Conservation (phyloP, 1,139 yeast genomes). For the Scheffersomyces lignicola region DNA sequence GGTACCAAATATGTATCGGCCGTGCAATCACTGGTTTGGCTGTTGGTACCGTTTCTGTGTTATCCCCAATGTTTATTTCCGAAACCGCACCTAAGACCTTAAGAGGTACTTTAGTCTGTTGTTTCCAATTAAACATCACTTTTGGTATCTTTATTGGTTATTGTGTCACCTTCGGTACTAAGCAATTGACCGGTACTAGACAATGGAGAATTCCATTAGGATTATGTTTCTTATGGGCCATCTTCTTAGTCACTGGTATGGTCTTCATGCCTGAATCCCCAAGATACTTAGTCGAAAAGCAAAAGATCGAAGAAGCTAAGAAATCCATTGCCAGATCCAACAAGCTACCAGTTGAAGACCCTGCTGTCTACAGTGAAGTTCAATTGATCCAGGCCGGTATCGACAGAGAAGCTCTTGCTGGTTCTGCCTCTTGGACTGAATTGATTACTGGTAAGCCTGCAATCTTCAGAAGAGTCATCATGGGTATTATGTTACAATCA, state of each 20-base stretch:
- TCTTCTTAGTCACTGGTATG: constrained; percentile 55
- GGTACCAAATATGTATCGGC: constrained; percentile 60
- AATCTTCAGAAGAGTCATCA: constrained; percentile 58
- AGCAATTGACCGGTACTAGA: constrained; percentile 51
- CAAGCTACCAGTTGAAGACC: constrained; percentile 56
- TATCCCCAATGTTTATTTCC: constrained; percentile 67
- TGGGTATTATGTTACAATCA: constrained; percentile 65
- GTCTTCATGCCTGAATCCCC: constrained; percentile 69
- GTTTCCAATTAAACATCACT: constrained; percentile 70
- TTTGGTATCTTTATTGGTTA: constrained; percentile 70
- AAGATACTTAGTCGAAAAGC: constrained; percentile 42
- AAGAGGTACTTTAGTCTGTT: constrained; percentile 71
- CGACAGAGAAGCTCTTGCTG: constrained; percentile 62
- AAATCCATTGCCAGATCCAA: constrained; percentile 61
- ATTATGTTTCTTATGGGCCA: constrained; percentile 56
- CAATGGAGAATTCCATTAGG: constrained; percentile 69
- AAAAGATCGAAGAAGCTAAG: constrained; percentile 43
- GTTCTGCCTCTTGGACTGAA: constrained; percentile 68
- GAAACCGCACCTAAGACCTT: constrained; percentile 69
- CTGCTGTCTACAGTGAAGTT: constrained; percentile 55
- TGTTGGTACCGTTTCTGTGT: constrained; percentile 67
- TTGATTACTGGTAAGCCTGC: constrained; percentile 65
- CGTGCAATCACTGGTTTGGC: constrained; percentile 70
- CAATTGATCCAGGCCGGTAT: constrained; percentile 64
- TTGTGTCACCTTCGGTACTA: constrained; percentile 65